Evolutionary conservation across 169 alveolate genomes (phyloP), one percentile per base, ranked within the genome.

Genomic region (Plasmodium gaboni): DNA sequence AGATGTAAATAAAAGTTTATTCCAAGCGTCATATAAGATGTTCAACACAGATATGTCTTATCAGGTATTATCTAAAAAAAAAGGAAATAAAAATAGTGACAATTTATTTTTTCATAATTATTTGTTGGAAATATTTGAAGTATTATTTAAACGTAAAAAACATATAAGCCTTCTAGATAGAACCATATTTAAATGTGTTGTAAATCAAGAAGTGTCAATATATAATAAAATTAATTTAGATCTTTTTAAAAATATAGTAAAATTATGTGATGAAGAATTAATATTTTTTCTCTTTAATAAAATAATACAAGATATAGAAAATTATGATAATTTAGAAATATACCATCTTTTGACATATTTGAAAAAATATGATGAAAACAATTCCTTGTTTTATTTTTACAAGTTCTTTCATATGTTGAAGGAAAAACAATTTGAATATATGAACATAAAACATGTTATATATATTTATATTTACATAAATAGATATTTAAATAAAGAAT

Each of bases 381-480:
- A 38, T 38, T 0, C 46, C 9, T 5, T 38, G 10, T 38, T 5
- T 38, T 51, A 61, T 2, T 24, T 78, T 19, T 64, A 19, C 24
- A 19, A 53, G n/a, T 70, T 78, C 26, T 28, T 48, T 26, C 48
- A 8, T 1, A 64, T 78, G 48, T 65, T 78, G 38, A 68, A 64
- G 1, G 65, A 65, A 19, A 69, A 53, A 6, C n/a, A 28, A 17
- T 78, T 78, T 53, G 60, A 55, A 38, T 28, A 19, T 26, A 78
- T 78, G 74, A 78, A 78, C 70, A 53, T 78, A 57, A 78, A 67
- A 9, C 71, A 78, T 28, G 70, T 78, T 22, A 50, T 9, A 68
- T 78, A 46, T 57, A 50, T 78, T 9, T 78, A 78, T 46, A 42
- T 78, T 22, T 65, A 46, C 44, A 78, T 78, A 64, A 78, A 78